Conservation (phyloP, 2,329 filamentous ascomycete genomes). For the Aspergillus candidus region DNA sequence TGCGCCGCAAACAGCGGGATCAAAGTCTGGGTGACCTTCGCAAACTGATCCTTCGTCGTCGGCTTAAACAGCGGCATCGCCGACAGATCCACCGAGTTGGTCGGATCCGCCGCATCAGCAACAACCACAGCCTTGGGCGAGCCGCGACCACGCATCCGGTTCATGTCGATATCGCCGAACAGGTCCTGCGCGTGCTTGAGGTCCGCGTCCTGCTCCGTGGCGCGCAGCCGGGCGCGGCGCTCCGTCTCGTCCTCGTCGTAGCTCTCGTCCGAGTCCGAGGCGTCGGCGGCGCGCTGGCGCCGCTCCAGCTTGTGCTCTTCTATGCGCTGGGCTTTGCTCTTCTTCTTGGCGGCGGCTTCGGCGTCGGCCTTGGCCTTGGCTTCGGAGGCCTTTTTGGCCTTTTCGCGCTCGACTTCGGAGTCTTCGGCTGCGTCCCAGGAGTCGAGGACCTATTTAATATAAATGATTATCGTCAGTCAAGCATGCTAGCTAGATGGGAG, state of each 20-base stretch:
- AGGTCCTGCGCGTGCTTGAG: conserved; percentile 86
- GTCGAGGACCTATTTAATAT: conserved; percentile 66
- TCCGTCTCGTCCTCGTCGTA: conserved; percentile 63
- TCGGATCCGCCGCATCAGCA: conserved; percentile 65
- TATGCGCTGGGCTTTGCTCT: conserved; percentile 79
- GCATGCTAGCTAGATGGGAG: background rate
- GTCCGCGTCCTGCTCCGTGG: conserved; percentile 80
- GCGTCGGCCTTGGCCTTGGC: conserved; percentile 85
- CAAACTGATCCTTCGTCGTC: conserved; percentile 78
- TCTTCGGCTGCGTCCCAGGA: conserved; percentile 97
- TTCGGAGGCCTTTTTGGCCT: conserved; percentile 78
- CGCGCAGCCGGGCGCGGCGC: conserved; percentile 66
- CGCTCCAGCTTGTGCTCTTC: conserved; percentile 67
- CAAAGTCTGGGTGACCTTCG: conserved; percentile 69
- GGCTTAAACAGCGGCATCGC: conserved; percentile 83
- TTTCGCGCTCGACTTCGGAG: conserved; percentile 93
- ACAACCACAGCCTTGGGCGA: conserved; percentile 59
- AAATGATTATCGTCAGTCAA: background rate
- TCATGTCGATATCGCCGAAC: conserved; percentile 69
- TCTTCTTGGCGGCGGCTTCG: conserved; percentile 83
- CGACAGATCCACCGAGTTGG: conserved; percentile 72
- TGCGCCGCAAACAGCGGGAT: conserved; percentile 69
- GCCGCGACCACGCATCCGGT: conserved; percentile 52
- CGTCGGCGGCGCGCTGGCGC: conserved; percentile 53
- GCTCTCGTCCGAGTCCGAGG: conserved; percentile 48